These are phyloP conservation scores for Saturnispora bothae DNA, from an alignment of 805 yeast genomes.

Conservation along the genomic window DNA sequence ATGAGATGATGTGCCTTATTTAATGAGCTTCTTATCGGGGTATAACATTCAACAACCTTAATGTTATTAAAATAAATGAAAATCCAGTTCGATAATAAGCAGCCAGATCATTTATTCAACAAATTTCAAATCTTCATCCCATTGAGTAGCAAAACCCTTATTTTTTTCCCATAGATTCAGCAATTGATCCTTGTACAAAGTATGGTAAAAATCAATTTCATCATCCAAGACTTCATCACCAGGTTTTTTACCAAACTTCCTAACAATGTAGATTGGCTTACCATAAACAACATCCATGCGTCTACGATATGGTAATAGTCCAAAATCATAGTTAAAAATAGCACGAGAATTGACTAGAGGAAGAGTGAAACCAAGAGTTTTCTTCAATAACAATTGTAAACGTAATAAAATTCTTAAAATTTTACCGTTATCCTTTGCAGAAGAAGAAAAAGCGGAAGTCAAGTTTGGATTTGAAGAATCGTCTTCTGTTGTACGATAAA, in stretches of 20 bases:
- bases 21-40: too few species aligned
- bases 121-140: slow-evolving; percentile 37
- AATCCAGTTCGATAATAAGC: background rate
- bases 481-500: slow-evolving; percentile 23
- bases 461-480: too few species aligned
- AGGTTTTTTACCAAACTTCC: slow-evolving; percentile 17
- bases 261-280: slow-evolving; percentile 36
- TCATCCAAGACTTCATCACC: slow-evolving; percentile 28
- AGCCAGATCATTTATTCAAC: slow-evolving; percentile 26
- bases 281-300: slow-evolving; percentile 74
- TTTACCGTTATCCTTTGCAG: slow-evolving; percentile 15
- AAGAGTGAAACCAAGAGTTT: slow-evolving; percentile 66
- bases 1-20: too few species aligned
- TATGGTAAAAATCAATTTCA: slow-evolving; percentile 62
- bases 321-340: slow-evolving; percentile 84
- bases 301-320: slow-evolving; percentile 75
- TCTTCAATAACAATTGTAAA: slow-evolving; percentile 67
- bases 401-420: slow-evolving; percentile 31
- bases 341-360: slow-evolving; percentile 93
- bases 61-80: background rate
- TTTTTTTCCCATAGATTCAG: slow-evolving; percentile 55
- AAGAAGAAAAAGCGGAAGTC: too few species aligned
- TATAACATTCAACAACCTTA: background rate
- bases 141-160: slow-evolving; percentile 41
- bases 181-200: slow-evolving; percentile 54